Evolutionary conservation across 768 basidiomycete species (phyloP).

Genomic region (Suillus spraguei): DNA sequence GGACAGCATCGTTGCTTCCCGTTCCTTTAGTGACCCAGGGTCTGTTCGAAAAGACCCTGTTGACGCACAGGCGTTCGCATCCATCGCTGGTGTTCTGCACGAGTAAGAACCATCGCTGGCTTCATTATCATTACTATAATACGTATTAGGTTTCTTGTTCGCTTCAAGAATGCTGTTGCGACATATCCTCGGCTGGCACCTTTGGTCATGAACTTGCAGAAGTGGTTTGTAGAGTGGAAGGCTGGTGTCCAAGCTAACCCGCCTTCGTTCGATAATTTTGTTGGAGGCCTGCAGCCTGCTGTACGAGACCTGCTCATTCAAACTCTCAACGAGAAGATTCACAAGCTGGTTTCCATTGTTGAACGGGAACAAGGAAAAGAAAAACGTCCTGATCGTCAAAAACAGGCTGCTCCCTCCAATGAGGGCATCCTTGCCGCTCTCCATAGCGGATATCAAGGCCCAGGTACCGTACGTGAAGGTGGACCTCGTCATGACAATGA

Average conservation of each 20-base stretch:
- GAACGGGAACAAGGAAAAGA: constrained; percentile 48
- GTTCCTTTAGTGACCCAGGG: constrained; percentile 36
- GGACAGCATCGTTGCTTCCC: constrained; percentile 29
- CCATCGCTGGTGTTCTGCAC: constrained; percentile 48
- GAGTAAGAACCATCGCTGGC: constrained; percentile 39
- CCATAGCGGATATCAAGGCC: constrained; percentile 50
- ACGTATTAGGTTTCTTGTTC: constrained; percentile 48
- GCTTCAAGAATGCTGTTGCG: constrained; percentile 57
- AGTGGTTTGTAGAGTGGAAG: constrained; percentile 54
- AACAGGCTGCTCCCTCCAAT: constrained; percentile 12
- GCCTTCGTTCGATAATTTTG: constrained; percentile 48
- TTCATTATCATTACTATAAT: constrained; percentile 9
- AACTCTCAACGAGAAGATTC: constrained; percentile 34
- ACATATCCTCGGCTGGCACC: constrained; percentile 45
- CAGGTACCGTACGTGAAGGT: constrained; percentile 48
- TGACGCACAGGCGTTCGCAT: constrained; percentile 46
- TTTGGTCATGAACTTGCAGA: constrained; percentile 43
- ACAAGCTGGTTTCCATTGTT: constrained; percentile 44
- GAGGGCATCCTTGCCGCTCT: constrained; percentile 44
- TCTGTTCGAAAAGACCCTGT: constrained; percentile 22
- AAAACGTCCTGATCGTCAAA: constrained; percentile 24
- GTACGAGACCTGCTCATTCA: constrained; percentile 41
- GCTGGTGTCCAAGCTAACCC: constrained; percentile 38
- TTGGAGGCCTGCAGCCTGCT: constrained; percentile 28
- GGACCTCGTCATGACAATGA: constrained; percentile 77